Conservation (phyloP, 805 yeast species). For the Hanseniaspora taiwanica region DNA sequence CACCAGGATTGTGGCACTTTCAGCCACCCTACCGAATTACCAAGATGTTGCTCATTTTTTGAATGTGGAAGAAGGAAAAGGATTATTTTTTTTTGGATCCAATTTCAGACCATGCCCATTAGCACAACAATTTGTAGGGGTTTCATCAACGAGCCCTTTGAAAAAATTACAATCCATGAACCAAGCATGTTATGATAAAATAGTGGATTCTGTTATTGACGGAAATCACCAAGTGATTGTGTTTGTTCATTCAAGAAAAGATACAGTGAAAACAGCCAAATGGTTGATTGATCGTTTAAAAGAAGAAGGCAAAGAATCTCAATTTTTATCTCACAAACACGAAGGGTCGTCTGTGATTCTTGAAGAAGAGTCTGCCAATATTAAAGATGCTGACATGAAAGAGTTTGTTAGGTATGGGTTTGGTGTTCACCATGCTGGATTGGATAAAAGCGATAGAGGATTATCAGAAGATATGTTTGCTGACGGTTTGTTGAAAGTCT, state of each 20-base stretch:
- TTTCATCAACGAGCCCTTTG: conserved; percentile 34
- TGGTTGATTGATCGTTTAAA: conserved; percentile 50
- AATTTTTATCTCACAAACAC: conserved; percentile 34
- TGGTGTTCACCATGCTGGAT: conserved; percentile 89
- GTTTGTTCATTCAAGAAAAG: conserved; percentile 90
- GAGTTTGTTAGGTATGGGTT: conserved; percentile 58
- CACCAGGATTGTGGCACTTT: conserved; percentile 69
- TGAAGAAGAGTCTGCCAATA: conserved; percentile 44
- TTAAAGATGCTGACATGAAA: conserved; percentile 40
- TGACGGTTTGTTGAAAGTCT: conserved; percentile 69
- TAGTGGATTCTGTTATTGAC: conserved; percentile 37
- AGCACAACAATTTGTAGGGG: conserved; percentile 77
- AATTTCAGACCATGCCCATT: conserved; percentile 86
- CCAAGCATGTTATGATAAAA: conserved; percentile 77
- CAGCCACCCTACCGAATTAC: conserved; percentile 89
- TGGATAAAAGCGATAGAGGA: conserved; percentile 57
- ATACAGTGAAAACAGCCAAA: conserved; percentile 72
- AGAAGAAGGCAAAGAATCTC: conserved; percentile 38
- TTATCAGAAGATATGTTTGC: conserved; percentile 79
- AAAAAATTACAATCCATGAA: conserved; percentile 74
- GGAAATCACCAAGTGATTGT: conserved; percentile 68
- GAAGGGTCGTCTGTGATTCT: conserved; percentile 52
- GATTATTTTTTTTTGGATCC: conserved; percentile 71
- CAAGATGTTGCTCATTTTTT: conserved; percentile 75
- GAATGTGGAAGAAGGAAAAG: conserved; percentile 41